These are phyloP conservation scores for Fusarium equiseti DNA, from an alignment of 2,329 filamentous ascomycete genomes.

Conservation along the genomic window DNA sequence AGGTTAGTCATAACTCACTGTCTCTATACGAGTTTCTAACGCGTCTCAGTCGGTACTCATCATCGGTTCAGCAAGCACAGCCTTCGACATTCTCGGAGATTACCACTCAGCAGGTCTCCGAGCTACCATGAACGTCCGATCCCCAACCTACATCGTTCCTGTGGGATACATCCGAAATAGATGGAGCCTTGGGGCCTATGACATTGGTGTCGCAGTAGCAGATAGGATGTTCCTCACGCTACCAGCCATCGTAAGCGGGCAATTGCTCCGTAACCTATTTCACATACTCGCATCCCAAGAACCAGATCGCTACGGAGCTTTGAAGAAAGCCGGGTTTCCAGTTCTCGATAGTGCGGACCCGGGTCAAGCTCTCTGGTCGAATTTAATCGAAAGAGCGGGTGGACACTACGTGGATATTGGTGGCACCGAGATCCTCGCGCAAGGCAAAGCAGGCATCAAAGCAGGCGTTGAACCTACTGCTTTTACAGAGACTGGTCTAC, in stretches of 20 bases:
- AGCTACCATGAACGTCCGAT: conserved; percentile 20
- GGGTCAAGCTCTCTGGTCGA: neutral
- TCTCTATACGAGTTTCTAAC: neutral
- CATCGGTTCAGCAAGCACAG: conserved; percentile 33
- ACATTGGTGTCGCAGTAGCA: conserved; percentile 6
- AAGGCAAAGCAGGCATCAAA: conserved; percentile 20
- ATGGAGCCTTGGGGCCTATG: conserved; percentile 16
- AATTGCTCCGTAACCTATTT: conserved; percentile 15
- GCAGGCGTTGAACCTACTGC: conserved; percentile 7
- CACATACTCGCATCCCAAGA: conserved; percentile 21
- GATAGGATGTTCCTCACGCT: conserved; percentile 26
- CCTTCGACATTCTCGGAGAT: conserved; percentile 32
- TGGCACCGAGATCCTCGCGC: conserved; percentile 1
- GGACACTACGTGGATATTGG: conserved; percentile 34
- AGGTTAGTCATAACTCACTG: neutral
- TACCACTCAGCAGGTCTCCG: conserved; percentile 10
- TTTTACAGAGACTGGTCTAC: conserved; percentile 9
- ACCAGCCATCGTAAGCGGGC: conserved; percentile 6
- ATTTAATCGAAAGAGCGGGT: conserved; percentile 23
- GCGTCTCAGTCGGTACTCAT: conserved; percentile 15
- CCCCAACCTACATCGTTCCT: conserved; percentile 35
- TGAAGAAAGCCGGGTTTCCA: conserved; percentile 12
- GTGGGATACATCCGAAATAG: conserved; percentile 23
- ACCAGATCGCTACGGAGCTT: conserved; percentile 15
- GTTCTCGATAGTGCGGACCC: conserved; percentile 16